Evolutionary conservation across 768 basidiomycete genomes (phyloP).

Genomic region (Leucocoprinus birnbaumii): DNA sequence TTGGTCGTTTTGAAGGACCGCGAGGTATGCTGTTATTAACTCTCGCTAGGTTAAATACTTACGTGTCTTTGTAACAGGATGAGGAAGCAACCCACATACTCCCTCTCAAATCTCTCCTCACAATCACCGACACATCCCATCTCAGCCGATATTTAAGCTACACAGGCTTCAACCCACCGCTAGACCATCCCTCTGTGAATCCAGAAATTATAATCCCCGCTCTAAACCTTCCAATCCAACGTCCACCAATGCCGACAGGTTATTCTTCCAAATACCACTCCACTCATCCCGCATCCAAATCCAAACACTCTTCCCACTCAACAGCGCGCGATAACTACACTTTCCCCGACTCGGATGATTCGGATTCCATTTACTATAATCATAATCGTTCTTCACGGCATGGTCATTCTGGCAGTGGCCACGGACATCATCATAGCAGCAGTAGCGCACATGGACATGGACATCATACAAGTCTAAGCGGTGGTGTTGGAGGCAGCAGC

Average conservation of each 20-base stretch:
- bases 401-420: background rate
- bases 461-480: background rate
- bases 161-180: slow-evolving; percentile 6
- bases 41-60: slow-evolving; percentile 1
- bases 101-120: slow-evolving; percentile 11
- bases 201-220: background rate
- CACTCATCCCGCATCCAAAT: background rate
- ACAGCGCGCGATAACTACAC: background rate
- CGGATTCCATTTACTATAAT: background rate
- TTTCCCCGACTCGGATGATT: background rate
- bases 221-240: slow-evolving; percentile 1
- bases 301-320: background rate
- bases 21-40: slow-evolving; percentile 34
- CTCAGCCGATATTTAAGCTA: slow-evolving; percentile 12
- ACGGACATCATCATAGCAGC: too few species aligned
- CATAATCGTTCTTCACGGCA: background rate
- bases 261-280: background rate
- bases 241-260: slow-evolving; percentile 1
- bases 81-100: slow-evolving; percentile 12
- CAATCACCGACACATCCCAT: slow-evolving; percentile 12
- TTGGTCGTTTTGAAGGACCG: slow-evolving; percentile 53
- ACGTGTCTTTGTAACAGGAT: too few species aligned
- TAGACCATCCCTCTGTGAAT: slow-evolving; percentile 1
- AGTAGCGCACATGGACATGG: background rate
- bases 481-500: background rate